Evolutionary conservation across 2,329 filamentous ascomycete genomes (phyloP), one percentile per base, ranked within the genome.

Genomic region (Fusarium pilosicola): DNA sequence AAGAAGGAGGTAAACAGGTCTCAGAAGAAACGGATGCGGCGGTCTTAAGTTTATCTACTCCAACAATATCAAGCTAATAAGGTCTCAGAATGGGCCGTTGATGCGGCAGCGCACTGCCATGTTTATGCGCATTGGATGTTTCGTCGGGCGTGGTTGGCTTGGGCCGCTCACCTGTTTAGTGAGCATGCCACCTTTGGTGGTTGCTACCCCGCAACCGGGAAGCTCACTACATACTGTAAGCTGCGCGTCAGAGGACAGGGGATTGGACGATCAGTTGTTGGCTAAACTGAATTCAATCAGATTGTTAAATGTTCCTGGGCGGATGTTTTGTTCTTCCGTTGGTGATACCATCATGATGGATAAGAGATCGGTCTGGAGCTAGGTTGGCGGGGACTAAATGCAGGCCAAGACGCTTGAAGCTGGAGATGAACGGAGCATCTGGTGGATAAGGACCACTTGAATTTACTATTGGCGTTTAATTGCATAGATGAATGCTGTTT

Each of bases 141-240:
- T 73, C 57, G 66, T 71, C 20, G 48, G 30, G 65, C 51, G 42
- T 68, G 65, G 65, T 68, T 68, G 65, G 65, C 64, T 68, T 68
- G 49, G 42, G 44, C 49, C 48, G 38, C 56, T 48, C 64, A 68
- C 48, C 64, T 62, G 58, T 56, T 42, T 54, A 24, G 46, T 24
- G 18, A 58, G 55, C 62, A 67, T 67, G 64, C 62, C 75, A 71
- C 70, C 62, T 66, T 49, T 26, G 28, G 42, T 45, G 55, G 71
- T 62, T 65, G 71, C 76, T 78, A 78, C 76, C 76, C 76, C 75
- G 76, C 76, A 78, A 78, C 76, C 69, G 34, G 64, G 59, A 57
- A 54, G 57, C 59, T 58, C 30, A 49, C 55, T 58, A 34, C 32
- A 1, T 9, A 49, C 55, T 68, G 68, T 62, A 74, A 73, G 59